Percentiles rank a stretch among this genome's conserved stretches.
These are phyloP conservation scores for Hanseniaspora vineae DNA, from an alignment of 805 yeast genomes.

Conservation along the genomic window DNA sequence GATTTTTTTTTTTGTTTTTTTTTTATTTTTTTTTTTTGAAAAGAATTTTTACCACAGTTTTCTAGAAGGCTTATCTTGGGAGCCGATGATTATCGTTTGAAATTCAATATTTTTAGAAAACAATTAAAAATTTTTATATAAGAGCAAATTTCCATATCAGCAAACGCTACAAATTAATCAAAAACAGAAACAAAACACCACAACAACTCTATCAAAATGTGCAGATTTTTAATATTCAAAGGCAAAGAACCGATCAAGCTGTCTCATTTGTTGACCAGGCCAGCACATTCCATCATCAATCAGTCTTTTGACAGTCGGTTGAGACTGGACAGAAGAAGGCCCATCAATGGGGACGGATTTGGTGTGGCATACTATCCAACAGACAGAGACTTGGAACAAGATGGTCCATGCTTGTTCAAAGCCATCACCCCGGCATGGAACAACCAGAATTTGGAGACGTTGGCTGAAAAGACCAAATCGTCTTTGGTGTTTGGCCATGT, in stretches of 20 bases:
- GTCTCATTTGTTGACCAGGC: constrained; percentile 79
- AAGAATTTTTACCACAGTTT: too few species aligned
- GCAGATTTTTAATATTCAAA: constrained; percentile 83
- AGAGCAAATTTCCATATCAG: too few species aligned
- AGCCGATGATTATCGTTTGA: too few species aligned
- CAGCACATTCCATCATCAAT: constrained; percentile 94
- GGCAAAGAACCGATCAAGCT: constrained; percentile 81
- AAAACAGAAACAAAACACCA: neutral
- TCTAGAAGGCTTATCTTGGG: too few species aligned
- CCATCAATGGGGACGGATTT: constrained; percentile 96
- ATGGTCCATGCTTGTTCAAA: constrained; percentile 82
- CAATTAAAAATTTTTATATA: too few species aligned
- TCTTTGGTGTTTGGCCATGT: constrained; percentile 87
- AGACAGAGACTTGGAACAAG: constrained; percentile 39
- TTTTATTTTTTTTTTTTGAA: too few species aligned
- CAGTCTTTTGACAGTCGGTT: constrained; percentile 88
- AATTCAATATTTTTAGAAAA: too few species aligned
- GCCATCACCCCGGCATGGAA: constrained; percentile 99
- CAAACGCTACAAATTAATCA: too few species aligned
- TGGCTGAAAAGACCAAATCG: constrained; percentile 81
- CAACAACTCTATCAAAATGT: constrained; percentile 38
- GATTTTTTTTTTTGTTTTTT: neutral
- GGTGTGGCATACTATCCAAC: constrained; percentile 86
- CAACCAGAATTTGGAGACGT: constrained; percentile 72
- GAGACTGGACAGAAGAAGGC: constrained; percentile 75